A percentile compares a stretch with the other conserved stretches of the same genome.
phyloP scores from a whole-genome alignment of 176 grass and related monocot genomes.

The Carex parvula region DNA sequence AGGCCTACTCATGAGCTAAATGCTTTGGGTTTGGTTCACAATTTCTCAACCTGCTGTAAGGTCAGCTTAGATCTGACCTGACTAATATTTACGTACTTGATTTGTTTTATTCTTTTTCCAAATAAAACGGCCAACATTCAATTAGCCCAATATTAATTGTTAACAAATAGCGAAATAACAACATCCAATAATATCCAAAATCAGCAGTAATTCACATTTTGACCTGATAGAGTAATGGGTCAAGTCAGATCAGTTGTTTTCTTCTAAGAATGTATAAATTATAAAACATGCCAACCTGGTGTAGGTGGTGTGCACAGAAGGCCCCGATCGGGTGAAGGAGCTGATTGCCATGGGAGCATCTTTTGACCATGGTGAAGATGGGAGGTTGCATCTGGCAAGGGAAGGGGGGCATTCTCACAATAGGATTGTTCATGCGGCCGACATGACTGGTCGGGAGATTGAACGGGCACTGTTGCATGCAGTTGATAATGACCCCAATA shows the following conservation, averaged over 20 bases:
- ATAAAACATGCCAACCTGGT: neutral
- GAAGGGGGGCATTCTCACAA: constrained; percentile 99
- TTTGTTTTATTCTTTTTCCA: neutral
- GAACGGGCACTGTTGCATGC: constrained; percentile 86
- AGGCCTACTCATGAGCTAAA: neutral
- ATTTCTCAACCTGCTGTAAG: neutral
- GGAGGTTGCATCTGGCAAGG: constrained; percentile 82
- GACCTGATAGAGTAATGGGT: neutral
- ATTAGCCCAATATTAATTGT: neutral
- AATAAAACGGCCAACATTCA: neutral
- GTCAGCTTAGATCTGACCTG: neutral
- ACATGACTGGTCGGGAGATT: constrained; percentile 95
- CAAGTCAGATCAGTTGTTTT: neutral
- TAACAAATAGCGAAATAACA: neutral
- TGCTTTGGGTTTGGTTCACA: neutral
- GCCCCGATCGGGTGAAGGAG: constrained; percentile 88
- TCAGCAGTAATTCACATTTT: neutral
- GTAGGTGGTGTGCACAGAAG: constrained; percentile 95
- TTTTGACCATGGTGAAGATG: constrained; percentile 93
- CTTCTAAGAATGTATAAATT: neutral
- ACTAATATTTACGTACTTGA: neutral
- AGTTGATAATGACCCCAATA: constrained; percentile 79
- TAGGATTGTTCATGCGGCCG: constrained; percentile 90
- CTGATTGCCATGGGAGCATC: constrained; percentile 91
- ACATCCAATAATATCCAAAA: neutral